Evolutionary conservation across 2,329 filamentous ascomycete species (phyloP).

Genomic region (Aspergillus pseudoviridinutans): DNA sequence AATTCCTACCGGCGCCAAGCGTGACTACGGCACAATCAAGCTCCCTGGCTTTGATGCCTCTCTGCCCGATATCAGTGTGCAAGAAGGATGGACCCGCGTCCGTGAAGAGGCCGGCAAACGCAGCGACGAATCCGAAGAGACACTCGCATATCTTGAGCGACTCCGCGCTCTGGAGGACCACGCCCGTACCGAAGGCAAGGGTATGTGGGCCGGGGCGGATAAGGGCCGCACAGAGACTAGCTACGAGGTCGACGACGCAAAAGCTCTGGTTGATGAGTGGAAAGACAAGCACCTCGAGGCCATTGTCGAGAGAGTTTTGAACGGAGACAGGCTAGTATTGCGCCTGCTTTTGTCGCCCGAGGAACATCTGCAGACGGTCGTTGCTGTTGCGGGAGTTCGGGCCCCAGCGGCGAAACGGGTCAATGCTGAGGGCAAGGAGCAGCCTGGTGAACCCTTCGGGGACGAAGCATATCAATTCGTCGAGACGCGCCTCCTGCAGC

Average conservation of each 20-base stretch:
- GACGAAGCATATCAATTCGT: constrained; percentile 87
- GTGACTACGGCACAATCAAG: constrained; percentile 81
- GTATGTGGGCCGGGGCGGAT: constrained; percentile 68
- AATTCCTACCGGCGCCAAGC: constrained; percentile 70
- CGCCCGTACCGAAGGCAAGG: constrained; percentile 74
- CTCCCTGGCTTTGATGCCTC: constrained; percentile 66
- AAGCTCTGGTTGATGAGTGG: constrained; percentile 72
- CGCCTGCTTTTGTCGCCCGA: constrained; percentile 75
- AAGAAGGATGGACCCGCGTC: constrained; percentile 88
- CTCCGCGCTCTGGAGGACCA: constrained; percentile 72
- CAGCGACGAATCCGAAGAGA: constrained; percentile 80
- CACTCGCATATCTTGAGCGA: constrained; percentile 66
- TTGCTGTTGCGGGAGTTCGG: constrained; percentile 83
- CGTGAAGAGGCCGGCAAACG: constrained; percentile 83
- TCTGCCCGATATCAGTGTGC: constrained; percentile 77
- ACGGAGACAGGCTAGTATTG: constrained; percentile 83
- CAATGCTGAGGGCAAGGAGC: constrained; percentile 73
- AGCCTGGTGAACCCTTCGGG: constrained; percentile 82
- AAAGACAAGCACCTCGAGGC: constrained; percentile 82
- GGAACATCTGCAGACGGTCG: constrained; percentile 84
- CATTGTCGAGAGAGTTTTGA: constrained; percentile 85
- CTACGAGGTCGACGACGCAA: constrained; percentile 74
- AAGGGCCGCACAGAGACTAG: constrained; percentile 67
- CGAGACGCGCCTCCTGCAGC: constrained; percentile 79
- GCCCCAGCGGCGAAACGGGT: constrained; percentile 85